phyloP scores from a whole-genome alignment of 164 flowering plant genomes.

The Piper longum region DNA sequence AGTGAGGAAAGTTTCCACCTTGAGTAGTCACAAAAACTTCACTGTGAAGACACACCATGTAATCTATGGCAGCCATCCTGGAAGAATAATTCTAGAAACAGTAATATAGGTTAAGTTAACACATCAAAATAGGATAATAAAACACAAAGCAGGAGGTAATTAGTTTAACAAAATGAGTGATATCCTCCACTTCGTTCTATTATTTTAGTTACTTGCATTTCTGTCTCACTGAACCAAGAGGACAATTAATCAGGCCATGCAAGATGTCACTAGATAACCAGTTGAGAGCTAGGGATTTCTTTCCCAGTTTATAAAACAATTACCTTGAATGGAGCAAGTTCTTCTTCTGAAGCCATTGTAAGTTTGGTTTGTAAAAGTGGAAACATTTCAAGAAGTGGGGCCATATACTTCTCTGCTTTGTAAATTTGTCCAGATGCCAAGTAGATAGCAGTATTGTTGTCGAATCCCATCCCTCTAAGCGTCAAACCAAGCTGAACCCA shows the following conservation, averaged over 20 bases:
- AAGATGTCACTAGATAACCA: neutral
- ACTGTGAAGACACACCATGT: conserved; percentile 92
- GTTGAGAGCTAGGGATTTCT: neutral
- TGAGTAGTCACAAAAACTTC: conserved; percentile 97
- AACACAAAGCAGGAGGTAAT: neutral
- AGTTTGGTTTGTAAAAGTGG: conserved; percentile 78
- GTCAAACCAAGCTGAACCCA: conserved; percentile 81
- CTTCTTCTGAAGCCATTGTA: conserved; percentile 55
- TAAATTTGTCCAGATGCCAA: conserved; percentile 94
- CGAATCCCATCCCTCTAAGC: conserved; percentile 99
- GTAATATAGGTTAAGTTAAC: conserved; percentile 16
- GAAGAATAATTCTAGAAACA: conserved; percentile 69
- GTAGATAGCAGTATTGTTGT: conserved; percentile 62
- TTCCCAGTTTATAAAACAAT: neutral
- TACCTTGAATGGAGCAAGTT: conserved; percentile 74
- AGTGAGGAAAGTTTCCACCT: conserved; percentile 95
- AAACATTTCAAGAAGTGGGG: conserved; percentile 80
- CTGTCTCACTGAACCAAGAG: neutral
- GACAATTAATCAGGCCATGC: neutral
- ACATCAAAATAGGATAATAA: neutral
- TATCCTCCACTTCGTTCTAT: neutral
- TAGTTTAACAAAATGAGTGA: neutral
- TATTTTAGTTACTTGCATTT: neutral
- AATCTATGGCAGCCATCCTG: conserved; percentile 97
- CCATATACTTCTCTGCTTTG: conserved; percentile 67